Conservation (phyloP, 306 rosid species). For the Corylus avellana region DNA sequence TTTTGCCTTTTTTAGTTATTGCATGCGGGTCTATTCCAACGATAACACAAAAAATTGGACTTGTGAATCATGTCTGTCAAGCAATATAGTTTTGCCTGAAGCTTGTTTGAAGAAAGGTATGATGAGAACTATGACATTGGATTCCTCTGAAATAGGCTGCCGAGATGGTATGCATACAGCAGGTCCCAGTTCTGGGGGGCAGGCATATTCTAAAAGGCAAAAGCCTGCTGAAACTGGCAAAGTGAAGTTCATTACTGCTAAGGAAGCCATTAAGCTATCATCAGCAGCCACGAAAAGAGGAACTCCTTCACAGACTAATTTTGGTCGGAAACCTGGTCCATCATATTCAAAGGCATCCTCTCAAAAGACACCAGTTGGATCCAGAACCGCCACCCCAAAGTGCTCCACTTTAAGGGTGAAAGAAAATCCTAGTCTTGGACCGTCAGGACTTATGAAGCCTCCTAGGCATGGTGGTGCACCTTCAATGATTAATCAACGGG, state of each 20-base stretch:
- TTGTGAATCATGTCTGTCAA: conserved; percentile 50
- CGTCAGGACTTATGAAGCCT: conserved; percentile 22
- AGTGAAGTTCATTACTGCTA: conserved; percentile 56
- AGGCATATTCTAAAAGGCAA: conserved; percentile 32
- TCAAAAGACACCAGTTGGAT: conserved; percentile 9
- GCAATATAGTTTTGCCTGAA: conserved; percentile 5
- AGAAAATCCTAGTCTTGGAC: conserved; percentile 16
- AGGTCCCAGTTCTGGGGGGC: conserved; percentile 17
- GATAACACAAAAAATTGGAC: conserved; percentile 45
- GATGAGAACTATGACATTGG: not conserved
- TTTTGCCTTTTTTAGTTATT: no score
- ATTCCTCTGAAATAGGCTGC: not conserved
- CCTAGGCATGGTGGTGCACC: conserved; percentile 22
- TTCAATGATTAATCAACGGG: conserved; percentile 25
- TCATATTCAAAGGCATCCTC: not conserved
- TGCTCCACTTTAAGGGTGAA: conserved; percentile 13
- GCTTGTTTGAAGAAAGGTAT: conserved; percentile 5
- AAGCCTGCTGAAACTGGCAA: conserved; percentile 37
- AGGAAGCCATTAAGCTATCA: conserved; percentile 64
- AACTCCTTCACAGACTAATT: not conserved
- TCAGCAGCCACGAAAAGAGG: conserved; percentile 2
- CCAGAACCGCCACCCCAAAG: conserved; percentile 19
- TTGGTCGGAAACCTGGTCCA: conserved; percentile 8
- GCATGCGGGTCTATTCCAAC: not conserved
- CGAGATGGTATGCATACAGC: not conserved